phyloP scores from a whole-genome alignment of 2,329 filamentous ascomycete genomes.

The Pyricularia grisea region DNA sequence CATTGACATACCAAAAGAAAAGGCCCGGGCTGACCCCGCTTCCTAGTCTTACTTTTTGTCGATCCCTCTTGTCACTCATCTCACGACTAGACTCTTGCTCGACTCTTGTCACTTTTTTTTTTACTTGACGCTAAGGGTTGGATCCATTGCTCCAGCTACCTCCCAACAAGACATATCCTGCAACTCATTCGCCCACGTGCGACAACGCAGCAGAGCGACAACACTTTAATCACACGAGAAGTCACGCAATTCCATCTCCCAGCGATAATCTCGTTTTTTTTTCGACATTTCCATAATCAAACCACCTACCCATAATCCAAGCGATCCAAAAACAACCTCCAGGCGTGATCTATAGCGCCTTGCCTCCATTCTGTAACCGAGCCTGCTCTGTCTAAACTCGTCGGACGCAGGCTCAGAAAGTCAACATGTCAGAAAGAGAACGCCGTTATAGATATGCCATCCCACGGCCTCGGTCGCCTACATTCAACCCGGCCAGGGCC shows the following conservation, averaged over 20 bases:
- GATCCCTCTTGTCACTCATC: background rate
- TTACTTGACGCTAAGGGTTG: background rate
- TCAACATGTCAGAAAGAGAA: slow-evolving; percentile 2
- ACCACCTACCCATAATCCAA: background rate
- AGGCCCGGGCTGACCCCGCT: background rate
- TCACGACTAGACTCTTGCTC: background rate
- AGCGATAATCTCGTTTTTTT: background rate
- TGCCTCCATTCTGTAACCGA: background rate
- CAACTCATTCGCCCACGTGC: background rate
- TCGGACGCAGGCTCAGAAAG: background rate
- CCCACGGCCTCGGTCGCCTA: slow-evolving; percentile 4
- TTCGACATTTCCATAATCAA: background rate
- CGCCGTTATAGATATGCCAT: slow-evolving; percentile 4
- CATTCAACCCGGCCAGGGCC: slow-evolving; percentile 2
- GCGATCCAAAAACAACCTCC: background rate
- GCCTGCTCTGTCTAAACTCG: background rate
- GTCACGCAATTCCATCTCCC: background rate
- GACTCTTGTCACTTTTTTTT: background rate
- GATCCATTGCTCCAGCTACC: background rate
- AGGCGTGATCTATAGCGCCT: background rate
- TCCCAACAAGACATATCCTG: background rate
- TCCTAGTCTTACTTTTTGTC: background rate
- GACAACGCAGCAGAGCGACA: background rate
- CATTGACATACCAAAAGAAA: background rate
- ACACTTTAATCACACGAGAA: background rate